Percentiles rank a stretch among this genome's conserved stretches.
Conservation (phyloP, 768 basidiomycete genomes). For the Tricholoma hemisulphureum region DNA sequence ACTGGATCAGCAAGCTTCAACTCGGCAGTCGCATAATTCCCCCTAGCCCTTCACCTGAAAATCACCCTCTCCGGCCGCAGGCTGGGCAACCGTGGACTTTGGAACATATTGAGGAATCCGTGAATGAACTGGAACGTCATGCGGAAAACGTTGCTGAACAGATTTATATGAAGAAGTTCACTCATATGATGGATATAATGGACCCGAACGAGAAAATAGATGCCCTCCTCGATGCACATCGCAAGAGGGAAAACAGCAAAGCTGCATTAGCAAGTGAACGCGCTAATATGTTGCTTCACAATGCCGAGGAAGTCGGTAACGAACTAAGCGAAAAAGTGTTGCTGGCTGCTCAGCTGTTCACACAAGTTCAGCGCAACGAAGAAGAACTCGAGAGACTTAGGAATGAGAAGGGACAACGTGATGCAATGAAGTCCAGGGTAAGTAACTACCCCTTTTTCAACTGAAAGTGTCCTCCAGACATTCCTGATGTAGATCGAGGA, state of each 20-base stretch:
- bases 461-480: neutral
- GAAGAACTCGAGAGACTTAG: neutral
- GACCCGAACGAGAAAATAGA: neutral
- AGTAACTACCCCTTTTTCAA: neutral
- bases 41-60: neutral
- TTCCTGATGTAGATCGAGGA: constrained; percentile 1
- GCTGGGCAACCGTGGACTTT: constrained; percentile 10
- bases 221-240: neutral
- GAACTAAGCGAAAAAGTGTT: neutral
- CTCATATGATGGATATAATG: constrained; percentile 3
- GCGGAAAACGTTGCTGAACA: constrained; percentile 3
- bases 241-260: neutral
- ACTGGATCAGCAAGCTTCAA: constrained; percentile 31
- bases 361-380: neutral
- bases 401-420: constrained; percentile 1
- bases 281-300: neutral
- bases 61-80: neutral
- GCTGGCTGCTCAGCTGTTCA: neutral
- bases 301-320: neutral
- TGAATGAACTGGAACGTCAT: constrained; percentile 6
- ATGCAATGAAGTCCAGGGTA: neutral
- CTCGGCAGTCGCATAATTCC: constrained; percentile 7
- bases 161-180: constrained; percentile 5
- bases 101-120: constrained; percentile 6
- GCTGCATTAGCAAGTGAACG: neutral